Evolutionary conservation across 257 asterid genomes (phyloP).

Genomic region (Catharanthus roseus): DNA sequence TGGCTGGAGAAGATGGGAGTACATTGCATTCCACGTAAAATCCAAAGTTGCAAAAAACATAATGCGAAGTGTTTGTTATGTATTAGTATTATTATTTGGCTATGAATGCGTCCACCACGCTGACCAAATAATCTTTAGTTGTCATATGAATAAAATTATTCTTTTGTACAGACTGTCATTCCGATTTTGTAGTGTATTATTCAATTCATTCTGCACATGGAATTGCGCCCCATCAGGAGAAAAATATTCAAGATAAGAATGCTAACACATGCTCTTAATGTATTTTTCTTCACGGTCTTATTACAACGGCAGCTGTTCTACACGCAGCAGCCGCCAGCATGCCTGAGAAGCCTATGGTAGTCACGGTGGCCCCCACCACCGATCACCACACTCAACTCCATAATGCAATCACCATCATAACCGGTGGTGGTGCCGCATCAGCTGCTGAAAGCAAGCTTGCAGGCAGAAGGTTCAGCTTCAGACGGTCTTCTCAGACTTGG

Average conservation of each 20-base stretch:
- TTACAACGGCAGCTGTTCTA: conserved; percentile 45
- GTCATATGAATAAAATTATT: no score
- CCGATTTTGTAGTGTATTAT: conserved; percentile 16
- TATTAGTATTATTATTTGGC: not conserved
- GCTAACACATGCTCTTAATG: conserved; percentile 2
- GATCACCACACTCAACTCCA: conserved; percentile 48
- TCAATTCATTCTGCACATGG: conserved; percentile 13
- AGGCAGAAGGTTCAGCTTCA: conserved; percentile 41
- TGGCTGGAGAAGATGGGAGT: no score
- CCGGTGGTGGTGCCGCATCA: conserved; percentile 24
- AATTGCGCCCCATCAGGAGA: not conserved
- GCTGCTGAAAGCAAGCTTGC: conserved; percentile 36
- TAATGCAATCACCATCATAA: conserved; percentile 68
- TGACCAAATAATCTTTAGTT: conserved; percentile 5
- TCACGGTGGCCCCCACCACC: conserved; percentile 43
- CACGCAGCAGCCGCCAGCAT: conserved; percentile 47
- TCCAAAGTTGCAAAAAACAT: not conserved
- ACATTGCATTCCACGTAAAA: not conserved
- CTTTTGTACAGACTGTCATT: conserved; percentile 2
- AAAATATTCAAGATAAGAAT: not conserved
- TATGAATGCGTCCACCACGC: no score
- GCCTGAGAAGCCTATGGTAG: conserved; percentile 58
- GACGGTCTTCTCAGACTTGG: conserved; percentile 49
- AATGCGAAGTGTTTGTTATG: not conserved
- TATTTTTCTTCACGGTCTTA: conserved; percentile 2